Base-by-base conservation (phyloP, 2,329 filamentous ascomycete species). In the Tolypocladium cylindrosporum region DNA sequence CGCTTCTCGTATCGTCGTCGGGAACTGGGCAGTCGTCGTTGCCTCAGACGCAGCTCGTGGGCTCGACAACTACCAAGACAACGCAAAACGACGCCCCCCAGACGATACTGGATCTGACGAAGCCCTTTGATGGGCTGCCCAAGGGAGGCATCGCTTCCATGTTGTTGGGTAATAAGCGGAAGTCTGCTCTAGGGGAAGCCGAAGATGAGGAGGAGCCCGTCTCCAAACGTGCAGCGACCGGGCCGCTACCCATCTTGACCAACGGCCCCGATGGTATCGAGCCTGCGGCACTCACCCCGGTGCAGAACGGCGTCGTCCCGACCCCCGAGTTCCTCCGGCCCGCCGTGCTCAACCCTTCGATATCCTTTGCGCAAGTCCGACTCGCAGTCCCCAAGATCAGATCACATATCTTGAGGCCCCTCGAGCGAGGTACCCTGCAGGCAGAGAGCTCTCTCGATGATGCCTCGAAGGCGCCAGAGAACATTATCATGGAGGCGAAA, bases 101-200 rank as follows among this genome's bases (percentile, higher is more conserved):
- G 65, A 89, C 89, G 13, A 86, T 93, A 24, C 76, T 99, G 10
- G 94, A 99, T 71, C 79, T 99, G 2, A 94, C 90, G 19, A 96
- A 94, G 67, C 94, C 94, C 1, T 96, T 92, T 62, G 93, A 99
- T 64, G 92, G 93, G 1, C 79, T 97, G 48, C 94, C 94, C 0
- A 91, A 89, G 69, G 94, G 94, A 31, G 94, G 94, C 3, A 80
- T 99, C 21, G 85, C 90, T 1, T 82, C 90, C 2, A 84, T 99
- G 75, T 76, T 99, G 1, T 81, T 97, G 24, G 94, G 94, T 0
- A 99, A 96, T 70, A 99, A 97, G 74, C 83, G 94, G 34, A 96
- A 94, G 67, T 85, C 88, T 54, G 82, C 85, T 19, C 81, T 83
- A 7, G 74, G 88, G 5, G 90, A 95, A 59, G 86, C 81, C 1